phyloP scores from a whole-genome alignment of 1,284 basidiomycete genomes.

The Microbotryum silenes-acaulis region DNA sequence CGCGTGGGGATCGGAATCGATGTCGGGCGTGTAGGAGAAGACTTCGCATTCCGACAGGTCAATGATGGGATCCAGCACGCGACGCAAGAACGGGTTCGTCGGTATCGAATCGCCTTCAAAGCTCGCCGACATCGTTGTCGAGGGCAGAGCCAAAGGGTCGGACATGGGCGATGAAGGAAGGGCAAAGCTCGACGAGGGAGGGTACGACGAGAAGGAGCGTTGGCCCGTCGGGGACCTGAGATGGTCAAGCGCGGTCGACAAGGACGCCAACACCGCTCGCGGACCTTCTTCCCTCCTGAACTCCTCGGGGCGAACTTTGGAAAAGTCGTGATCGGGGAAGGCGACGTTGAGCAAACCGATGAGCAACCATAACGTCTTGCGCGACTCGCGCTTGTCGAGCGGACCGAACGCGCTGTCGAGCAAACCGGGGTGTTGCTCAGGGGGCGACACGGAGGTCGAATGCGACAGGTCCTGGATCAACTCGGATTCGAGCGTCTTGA shows the following conservation, averaged over 20 bases:
- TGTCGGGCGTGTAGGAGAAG: constrained; percentile 87
- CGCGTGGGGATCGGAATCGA: constrained; percentile 90
- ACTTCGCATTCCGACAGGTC: constrained; percentile 88
- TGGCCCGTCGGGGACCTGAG: constrained; percentile 25
- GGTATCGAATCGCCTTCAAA: constrained; percentile 38
- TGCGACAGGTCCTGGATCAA: constrained; percentile 62
- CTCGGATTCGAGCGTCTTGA: constrained; percentile 78
- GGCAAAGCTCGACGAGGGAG: constrained; percentile 19
- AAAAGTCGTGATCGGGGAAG: constrained; percentile 96
- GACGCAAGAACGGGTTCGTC: constrained; percentile 73
- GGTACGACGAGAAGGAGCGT: constrained; percentile 28
- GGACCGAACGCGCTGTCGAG: constrained; percentile 42
- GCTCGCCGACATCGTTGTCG: constrained; percentile 12
- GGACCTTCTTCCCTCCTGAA: constrained; percentile 65
- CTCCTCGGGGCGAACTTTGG: constrained; percentile 79
- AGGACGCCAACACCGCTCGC: constrained; percentile 65
- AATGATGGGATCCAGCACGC: constrained; percentile 82
- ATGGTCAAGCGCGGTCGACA: constrained; percentile 60
- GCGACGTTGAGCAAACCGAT: constrained; percentile 95
- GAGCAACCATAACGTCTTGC: constrained; percentile 86
- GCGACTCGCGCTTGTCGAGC: constrained; percentile 49
- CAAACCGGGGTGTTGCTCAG: constrained; percentile 45
- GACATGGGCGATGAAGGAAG: constrained; percentile 25
- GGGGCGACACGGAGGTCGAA: constrained; percentile 58
- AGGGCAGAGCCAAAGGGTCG: constrained; percentile 20